Evolutionary conservation across 495 filamentous ascomycete genomes (phyloP).

Genomic region (Penicillium soppii): DNA sequence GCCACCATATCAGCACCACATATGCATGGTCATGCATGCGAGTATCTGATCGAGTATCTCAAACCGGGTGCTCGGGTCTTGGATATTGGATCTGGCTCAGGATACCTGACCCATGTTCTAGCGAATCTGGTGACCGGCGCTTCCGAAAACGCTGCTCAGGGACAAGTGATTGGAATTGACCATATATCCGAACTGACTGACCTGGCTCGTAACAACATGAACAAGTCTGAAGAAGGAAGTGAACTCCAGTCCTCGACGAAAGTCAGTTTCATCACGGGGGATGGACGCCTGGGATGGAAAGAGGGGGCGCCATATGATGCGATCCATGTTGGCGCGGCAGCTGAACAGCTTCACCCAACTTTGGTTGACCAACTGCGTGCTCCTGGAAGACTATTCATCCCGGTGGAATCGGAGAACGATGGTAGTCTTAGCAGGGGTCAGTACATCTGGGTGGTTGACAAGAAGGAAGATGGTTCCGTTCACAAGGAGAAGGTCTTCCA

Average conservation of each 20-base stretch:
- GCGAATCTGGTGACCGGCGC: conserved; percentile 70
- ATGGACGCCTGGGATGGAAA: conserved; percentile 78
- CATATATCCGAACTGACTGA: conserved; percentile 80
- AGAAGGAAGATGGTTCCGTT: conserved; percentile 74
- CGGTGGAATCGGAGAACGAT: conserved; percentile 62
- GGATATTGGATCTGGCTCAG: conserved; percentile 87
- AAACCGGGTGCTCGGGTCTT: conserved; percentile 59
- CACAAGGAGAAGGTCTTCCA: conserved; percentile 73
- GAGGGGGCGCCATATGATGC: conserved; percentile 71
- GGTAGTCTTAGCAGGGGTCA: conserved; percentile 47
- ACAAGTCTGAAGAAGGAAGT: conserved; percentile 65
- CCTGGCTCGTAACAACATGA: conserved; percentile 71
- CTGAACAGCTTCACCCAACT: conserved; percentile 66
- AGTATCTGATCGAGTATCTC: conserved; percentile 64
- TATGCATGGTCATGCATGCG: conserved; percentile 85
- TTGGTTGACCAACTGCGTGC: conserved; percentile 76
- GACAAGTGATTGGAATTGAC: conserved; percentile 78
- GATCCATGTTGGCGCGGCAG: conserved; percentile 94
- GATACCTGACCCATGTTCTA: conserved; percentile 88
- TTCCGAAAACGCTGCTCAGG: conserved; percentile 28
- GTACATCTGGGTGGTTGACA: conserved; percentile 89
- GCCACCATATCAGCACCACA: conserved; percentile 97
- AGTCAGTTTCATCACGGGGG: conserved; percentile 74
- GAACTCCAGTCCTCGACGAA: conserved; percentile 56
- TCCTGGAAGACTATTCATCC: conserved; percentile 85